phyloP scores from a whole-genome alignment of 306 rosid species.

The Carpinus viminea region DNA sequence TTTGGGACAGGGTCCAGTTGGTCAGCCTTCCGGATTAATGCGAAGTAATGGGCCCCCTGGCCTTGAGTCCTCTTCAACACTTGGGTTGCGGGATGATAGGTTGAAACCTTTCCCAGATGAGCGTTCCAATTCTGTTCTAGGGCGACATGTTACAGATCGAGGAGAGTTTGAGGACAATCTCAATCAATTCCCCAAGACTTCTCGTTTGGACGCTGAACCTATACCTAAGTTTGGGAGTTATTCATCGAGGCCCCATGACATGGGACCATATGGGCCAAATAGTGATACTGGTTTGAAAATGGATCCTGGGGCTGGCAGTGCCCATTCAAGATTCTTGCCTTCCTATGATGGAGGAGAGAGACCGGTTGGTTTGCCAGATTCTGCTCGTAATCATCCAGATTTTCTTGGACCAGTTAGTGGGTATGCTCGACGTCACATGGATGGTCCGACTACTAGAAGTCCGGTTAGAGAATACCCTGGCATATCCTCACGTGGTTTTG shows the following conservation, averaged over 20 bases:
- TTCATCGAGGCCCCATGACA: slow-evolving; percentile 53
- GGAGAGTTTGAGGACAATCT: slow-evolving; percentile 72
- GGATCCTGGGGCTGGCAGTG: slow-evolving; percentile 38
- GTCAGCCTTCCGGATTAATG: slow-evolving; percentile 36
- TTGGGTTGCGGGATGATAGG: slow-evolving; percentile 66
- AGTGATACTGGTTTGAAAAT: slow-evolving; percentile 35
- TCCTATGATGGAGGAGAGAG: slow-evolving; percentile 58
- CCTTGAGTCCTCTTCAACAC: slow-evolving; percentile 34
- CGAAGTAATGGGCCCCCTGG: slow-evolving; percentile 44
- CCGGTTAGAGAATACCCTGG: slow-evolving; percentile 67
- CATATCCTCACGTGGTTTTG: slow-evolving; percentile 51
- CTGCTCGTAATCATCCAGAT: slow-evolving; percentile 47
- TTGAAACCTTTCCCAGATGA: slow-evolving; percentile 54
- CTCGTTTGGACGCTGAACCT: slow-evolving; percentile 57
- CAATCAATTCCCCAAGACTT: slow-evolving; percentile 61
- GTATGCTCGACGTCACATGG: slow-evolving; percentile 53
- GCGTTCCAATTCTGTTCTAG: slow-evolving; percentile 37
- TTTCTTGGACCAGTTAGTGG: slow-evolving; percentile 59
- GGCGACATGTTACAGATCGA: slow-evolving; percentile 39
- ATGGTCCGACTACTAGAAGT: slow-evolving; percentile 65
- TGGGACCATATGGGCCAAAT: slow-evolving; percentile 38
- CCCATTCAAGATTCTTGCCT: slow-evolving; percentile 38
- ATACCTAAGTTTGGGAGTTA: slow-evolving; percentile 49
- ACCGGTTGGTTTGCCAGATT: slow-evolving; percentile 49
- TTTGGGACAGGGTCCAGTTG: slow-evolving; percentile 28